Base-by-base conservation (phyloP, 2,329 filamentous ascomycete genomes). In the Phialophora tarda region DNA sequence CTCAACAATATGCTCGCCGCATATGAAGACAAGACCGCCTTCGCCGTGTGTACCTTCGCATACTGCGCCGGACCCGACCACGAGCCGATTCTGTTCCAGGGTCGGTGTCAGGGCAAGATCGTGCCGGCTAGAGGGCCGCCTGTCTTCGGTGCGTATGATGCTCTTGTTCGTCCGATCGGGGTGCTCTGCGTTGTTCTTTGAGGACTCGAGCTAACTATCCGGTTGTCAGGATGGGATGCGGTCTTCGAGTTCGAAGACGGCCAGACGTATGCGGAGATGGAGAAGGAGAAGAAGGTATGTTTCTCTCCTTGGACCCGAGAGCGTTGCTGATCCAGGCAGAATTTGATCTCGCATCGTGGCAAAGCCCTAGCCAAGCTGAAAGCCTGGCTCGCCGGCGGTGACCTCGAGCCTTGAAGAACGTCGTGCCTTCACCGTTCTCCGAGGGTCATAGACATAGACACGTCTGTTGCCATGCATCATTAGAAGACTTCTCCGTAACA, bases 211-310 rank as follows among this genome's bases (percentile, higher is more conserved):
- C 26, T 57, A 23, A 28, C 44, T 28, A 62, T 59, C 14, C 26
- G 30, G 34, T 57, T 21, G 53, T 21, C 70, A 96, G 93, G 94
- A 54, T 99, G 95, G 95, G 95, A 99, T 78, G 88, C 95, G 1
- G 90, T 96, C 71, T 99, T 99, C 74, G 95, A 99, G 80, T 94
- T 96, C 73, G 86, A 96, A 71, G 59, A 61, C 12, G 93, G 93
- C 50, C 83, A 92, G 80, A 99, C 95, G 82, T 89, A 96, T 77
- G 95, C 95, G 30, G 95, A 99, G 82, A 99, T 99, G 95, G 90
- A 92, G 59, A 93, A 88, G 70, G 82, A 91, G 78, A 92, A 91
- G 82, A 94, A 97, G 91, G 93, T 93, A 83, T 17, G 28, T 10
- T 50, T 51, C 14, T 51, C 14, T 44, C 56, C 17, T 53, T 59